Conservation (phyloP, 1,284 basidiomycete genomes). For the Tremellales sp. region DNA sequence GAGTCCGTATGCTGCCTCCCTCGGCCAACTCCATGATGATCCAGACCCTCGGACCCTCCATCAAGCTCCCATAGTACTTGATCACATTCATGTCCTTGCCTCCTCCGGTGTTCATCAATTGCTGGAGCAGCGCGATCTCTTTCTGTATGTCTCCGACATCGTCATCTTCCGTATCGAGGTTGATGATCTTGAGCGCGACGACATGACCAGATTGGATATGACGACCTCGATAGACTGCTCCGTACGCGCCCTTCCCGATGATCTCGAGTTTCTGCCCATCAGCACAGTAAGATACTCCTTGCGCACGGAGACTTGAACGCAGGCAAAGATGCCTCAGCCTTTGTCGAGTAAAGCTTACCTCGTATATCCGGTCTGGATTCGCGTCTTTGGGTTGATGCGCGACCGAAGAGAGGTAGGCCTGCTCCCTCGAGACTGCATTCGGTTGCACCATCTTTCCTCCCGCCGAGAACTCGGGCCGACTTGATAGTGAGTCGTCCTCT, state of each 20-base stretch:
- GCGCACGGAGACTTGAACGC: neutral
- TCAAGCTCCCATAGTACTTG: conserved; percentile 91
- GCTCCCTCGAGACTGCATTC: conserved; percentile 27
- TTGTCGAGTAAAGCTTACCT: conserved; percentile 33
- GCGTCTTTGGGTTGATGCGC: conserved; percentile 41
- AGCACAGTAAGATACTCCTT: conserved; percentile 5
- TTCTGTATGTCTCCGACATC: conserved; percentile 96
- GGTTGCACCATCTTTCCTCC: conserved; percentile 15
- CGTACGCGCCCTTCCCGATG: conserved; percentile 90
- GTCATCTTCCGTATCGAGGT: conserved; percentile 93
- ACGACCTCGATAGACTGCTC: conserved; percentile 90
- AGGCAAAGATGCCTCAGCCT: neutral
- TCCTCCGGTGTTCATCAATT: conserved; percentile 54
- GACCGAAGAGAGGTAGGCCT: conserved; percentile 36
- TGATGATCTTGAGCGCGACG: conserved; percentile 96
- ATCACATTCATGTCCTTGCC: conserved; percentile 65
- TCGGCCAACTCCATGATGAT: conserved; percentile 98
- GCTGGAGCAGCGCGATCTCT: conserved; percentile 87
- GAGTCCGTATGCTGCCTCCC: conserved; percentile 87
- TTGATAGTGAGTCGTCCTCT: too few species aligned
- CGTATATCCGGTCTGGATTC: conserved; percentile 37
- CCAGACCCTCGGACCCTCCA: conserved; percentile 94
- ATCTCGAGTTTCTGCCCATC: conserved; percentile 61
- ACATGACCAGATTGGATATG: conserved; percentile 78
- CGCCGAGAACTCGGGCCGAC: too few species aligned